These are phyloP conservation scores for Nemania diffusa DNA, from an alignment of 2,329 filamentous ascomycete genomes.

Conservation along the genomic window DNA sequence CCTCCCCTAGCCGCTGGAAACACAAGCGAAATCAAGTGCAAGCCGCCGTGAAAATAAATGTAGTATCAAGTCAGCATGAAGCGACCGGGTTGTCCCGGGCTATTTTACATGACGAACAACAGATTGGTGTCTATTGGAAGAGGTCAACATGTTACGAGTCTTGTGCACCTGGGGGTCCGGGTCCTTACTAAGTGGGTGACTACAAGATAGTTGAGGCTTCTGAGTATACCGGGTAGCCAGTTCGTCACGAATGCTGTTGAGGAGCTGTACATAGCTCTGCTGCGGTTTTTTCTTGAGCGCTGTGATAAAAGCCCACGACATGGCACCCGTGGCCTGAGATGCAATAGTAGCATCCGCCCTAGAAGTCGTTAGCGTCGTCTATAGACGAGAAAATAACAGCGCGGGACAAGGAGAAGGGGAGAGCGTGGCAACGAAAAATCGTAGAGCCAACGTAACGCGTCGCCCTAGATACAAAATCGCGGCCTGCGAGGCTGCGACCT, in stretches of 20 bases:
- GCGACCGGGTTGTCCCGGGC: neutral
- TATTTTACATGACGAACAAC: slow-evolving; percentile 71
- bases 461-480: slow-evolving; percentile 58
- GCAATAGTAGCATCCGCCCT: slow-evolving; percentile 88
- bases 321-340: slow-evolving; percentile 91
- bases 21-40: slow-evolving; percentile 26
- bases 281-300: slow-evolving; percentile 92
- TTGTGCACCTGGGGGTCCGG: slow-evolving; percentile 17
- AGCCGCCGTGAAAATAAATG: slow-evolving; percentile 24
- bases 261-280: slow-evolving; percentile 93
- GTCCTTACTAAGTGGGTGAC: slow-evolving; percentile 88
- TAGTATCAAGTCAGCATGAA: neutral
- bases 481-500: slow-evolving; percentile 48
- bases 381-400: neutral
- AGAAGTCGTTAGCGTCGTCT: slow-evolving; percentile 11
- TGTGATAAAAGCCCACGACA: slow-evolving; percentile 97
- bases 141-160: slow-evolving; percentile 27
- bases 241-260: slow-evolving; percentile 95
- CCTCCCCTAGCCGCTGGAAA: slow-evolving; percentile 9
- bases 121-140: slow-evolving; percentile 67
- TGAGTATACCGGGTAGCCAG: slow-evolving; percentile 87
- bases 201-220: slow-evolving; percentile 95
- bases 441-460: slow-evolving; percentile 56
- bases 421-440: neutral
- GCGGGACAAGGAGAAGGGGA: neutral